phyloP scores from a whole-genome alignment of 1,139 yeast genomes.

The Pichia sp. region DNA sequence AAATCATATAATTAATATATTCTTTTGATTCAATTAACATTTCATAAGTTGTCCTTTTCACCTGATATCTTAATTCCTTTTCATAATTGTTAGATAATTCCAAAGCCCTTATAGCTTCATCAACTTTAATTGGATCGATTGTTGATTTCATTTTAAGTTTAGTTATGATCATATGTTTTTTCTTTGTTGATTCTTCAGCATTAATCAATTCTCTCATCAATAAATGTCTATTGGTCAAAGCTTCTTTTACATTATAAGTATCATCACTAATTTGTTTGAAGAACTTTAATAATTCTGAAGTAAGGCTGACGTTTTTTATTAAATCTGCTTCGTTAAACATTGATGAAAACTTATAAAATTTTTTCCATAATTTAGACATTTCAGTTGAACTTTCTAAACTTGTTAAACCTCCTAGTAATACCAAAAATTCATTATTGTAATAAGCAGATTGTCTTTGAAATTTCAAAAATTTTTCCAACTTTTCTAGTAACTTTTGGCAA shows the following conservation, averaged over 20 bases:
- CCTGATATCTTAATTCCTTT: conserved; percentile 65
- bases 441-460: conserved; percentile 25
- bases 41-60: conserved; percentile 78
- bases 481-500: conserved; percentile 44
- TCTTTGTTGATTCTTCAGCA: conserved; percentile 69
- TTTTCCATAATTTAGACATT: conserved; percentile 79
- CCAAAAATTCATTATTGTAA: conserved; percentile 55
- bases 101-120: conserved; percentile 76
- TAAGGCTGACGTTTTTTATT: conserved; percentile 64
- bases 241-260: conserved; percentile 84
- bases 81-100: conserved; percentile 79
- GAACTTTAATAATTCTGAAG: conserved; percentile 76
- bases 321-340: conserved; percentile 73
- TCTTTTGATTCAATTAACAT: conserved; percentile 70
- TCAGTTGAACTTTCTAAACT: conserved; percentile 35
- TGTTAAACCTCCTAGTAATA: conserved; percentile 27
- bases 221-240: conserved; percentile 85
- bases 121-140: conserved; percentile 82
- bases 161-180: conserved; percentile 68
- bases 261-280: conserved; percentile 60
- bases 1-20: conserved; percentile 50
- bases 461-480: conserved; percentile 26
- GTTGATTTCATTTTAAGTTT: conserved; percentile 69
- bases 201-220: conserved; percentile 81
- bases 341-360: conserved; percentile 61